Evolutionary conservation across 352 stramenopile genomes (phyloP).

Genomic region (Pythium folliculosum): DNA sequence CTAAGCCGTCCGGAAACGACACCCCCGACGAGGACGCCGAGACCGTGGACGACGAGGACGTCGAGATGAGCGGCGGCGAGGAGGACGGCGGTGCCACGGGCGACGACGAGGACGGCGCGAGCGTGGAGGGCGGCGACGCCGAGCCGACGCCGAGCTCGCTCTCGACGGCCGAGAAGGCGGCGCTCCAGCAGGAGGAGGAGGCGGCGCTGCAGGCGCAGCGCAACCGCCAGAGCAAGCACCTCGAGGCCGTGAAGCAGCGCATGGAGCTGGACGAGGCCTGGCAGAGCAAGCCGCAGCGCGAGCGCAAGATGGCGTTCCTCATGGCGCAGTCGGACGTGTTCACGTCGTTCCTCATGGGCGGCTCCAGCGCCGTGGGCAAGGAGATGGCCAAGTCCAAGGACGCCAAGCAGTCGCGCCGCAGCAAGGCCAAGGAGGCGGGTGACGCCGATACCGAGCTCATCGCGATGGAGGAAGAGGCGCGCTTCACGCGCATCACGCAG

Average conservation of each 20-base stretch:
- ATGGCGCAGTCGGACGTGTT: slow-evolving; percentile 90
- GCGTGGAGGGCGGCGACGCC: slow-evolving; percentile 37
- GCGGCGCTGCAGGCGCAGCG: slow-evolving; percentile 71
- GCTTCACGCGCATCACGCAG: slow-evolving; percentile 80
- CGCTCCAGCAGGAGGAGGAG: slow-evolving; percentile 70
- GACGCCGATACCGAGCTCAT: slow-evolving; percentile 60
- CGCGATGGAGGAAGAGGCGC: slow-evolving; percentile 75
- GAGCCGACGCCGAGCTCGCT: slow-evolving; percentile 27
- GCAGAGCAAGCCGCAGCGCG: slow-evolving; percentile 43
- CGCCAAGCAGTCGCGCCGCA: slow-evolving; percentile 48
- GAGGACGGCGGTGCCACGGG: slow-evolving; percentile 28
- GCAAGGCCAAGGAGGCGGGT: slow-evolving; percentile 71
- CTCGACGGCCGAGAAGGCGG: slow-evolving; percentile 59
- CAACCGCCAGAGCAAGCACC: slow-evolving; percentile 71
- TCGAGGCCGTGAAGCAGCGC: slow-evolving; percentile 68
- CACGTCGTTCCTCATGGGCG: slow-evolving; percentile 87
- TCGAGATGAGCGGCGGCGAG: slow-evolving; percentile 33
- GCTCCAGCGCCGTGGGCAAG: slow-evolving; percentile 71
- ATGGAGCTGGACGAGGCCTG: slow-evolving; percentile 56
- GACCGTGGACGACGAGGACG: slow-evolving; percentile 23
- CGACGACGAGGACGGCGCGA: slow-evolving; percentile 17
- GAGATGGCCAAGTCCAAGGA: slow-evolving; percentile 61
- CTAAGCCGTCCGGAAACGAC: background rate
- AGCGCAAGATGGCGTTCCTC: slow-evolving; percentile 87
- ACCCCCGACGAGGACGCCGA: slow-evolving; percentile 22